Evolutionary conservation across 2,329 filamentous ascomycete species (phyloP), one percentile per base, ranked within the genome.

Genomic region (Leptoxyphium fumago): DNA sequence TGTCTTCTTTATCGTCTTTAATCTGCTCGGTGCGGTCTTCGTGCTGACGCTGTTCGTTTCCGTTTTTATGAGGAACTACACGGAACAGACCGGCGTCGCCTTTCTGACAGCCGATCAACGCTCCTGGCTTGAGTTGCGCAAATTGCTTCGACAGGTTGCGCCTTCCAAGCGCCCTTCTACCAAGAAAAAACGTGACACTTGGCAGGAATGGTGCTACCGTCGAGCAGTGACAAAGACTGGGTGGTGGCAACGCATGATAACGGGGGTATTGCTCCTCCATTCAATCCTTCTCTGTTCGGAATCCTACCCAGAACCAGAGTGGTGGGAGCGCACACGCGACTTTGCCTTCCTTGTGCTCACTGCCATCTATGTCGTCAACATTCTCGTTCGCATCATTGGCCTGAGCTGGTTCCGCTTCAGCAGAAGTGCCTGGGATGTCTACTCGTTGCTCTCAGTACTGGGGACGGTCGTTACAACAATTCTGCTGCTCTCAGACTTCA

Each of bases 21-120:
- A 98, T 64, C 75, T 98, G 60, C 73, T 98, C 55, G 87, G 87
- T 29, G 91, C 91, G 0, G 89, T 98, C 50, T 98, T 98, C 65
- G 83, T 98, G 48, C 73, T 98, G 58, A 98, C 91, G 1, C 70
- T 98, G 58, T 98, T 98, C 63, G 93, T 98, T 40, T 96, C 91
- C 45, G 91, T 98, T 48, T 98, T 98, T 63, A 98, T 98, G 91
- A 85, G 91, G 48, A 98, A 95, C 62, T 98, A 98, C 64, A 98
- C 91, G 0, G 91, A 98, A 64, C 88, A 96, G 64, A 98, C 91
- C 0, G 91, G 91, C 1, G 91, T 98, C 38, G 91, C 91, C 2
- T 98, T 89, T 61, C 69, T 98, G 55, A 98, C 91, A 1, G 82
- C 88, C 0, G 91, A 98, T 55, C 91, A 98, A 61, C 80, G 91